Conservation (phyloP, 2,329 filamentous ascomycete species). For the Colletotrichum echinochloae region DNA sequence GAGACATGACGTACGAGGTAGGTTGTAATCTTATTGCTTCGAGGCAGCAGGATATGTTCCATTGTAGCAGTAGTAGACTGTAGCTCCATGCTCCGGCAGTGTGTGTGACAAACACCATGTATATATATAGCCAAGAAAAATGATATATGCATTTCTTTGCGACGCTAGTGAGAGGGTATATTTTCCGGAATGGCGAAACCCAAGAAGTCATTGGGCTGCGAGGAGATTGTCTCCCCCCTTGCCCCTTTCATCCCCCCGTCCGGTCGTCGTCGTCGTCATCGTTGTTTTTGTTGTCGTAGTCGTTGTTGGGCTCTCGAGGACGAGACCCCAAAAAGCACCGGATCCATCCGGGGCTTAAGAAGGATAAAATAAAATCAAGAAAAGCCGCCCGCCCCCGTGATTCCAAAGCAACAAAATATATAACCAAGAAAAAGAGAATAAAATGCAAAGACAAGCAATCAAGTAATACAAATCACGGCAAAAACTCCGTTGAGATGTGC, state of each 20-base stretch:
- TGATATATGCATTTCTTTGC: slow-evolving; percentile 19
- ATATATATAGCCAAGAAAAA: slow-evolving; percentile 10
- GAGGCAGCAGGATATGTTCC: slow-evolving; percentile 14
- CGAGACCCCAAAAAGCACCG: background rate
- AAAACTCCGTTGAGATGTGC: slow-evolving; percentile 3
- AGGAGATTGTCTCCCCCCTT: background rate
- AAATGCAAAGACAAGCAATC: background rate
- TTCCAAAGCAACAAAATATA: background rate
- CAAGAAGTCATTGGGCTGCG: background rate
- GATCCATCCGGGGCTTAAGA: background rate
- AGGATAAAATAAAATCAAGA: background rate
- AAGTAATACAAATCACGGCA: background rate
- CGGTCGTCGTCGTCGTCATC: background rate
- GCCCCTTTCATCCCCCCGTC: background rate
- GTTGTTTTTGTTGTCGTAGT: background rate
- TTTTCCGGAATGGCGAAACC: slow-evolving; percentile 17
- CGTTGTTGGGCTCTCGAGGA: background rate
- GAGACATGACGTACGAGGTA: background rate
- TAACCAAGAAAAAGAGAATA: background rate
- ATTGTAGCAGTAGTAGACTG: background rate
- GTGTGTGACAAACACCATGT: background rate
- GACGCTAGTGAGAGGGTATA: slow-evolving; percentile 38
- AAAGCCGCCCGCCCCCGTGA: background rate
- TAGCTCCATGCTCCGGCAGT: background rate
- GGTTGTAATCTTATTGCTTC: slow-evolving; percentile 1